Evolutionary conservation across 805 yeast genomes (phyloP).

Genomic region (Metschnikowia shivogae): DNA sequence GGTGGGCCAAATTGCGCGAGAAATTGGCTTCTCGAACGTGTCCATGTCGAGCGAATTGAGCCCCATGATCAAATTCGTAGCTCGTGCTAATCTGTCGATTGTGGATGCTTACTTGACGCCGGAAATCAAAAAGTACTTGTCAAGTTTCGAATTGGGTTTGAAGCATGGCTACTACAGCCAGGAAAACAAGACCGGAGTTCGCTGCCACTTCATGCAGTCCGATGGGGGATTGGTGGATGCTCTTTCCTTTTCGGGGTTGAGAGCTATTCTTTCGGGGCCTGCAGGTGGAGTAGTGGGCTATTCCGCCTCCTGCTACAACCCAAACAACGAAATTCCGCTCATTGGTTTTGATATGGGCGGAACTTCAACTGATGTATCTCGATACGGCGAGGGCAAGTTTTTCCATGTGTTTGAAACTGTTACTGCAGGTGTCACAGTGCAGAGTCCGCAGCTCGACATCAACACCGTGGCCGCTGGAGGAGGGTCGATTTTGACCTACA

Average conservation of each 20-base stretch:
- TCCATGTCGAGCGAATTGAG: conserved; percentile 39
- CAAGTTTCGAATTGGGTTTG: conserved; percentile 38
- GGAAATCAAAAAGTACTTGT: conserved; percentile 31
- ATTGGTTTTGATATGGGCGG: conserved; percentile 45
- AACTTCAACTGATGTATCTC: conserved; percentile 43
- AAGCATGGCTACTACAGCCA: conserved; percentile 30
- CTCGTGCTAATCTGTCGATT: conserved; percentile 39
- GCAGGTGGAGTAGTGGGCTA: conserved; percentile 98
- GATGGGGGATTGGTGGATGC: conserved; percentile 94
- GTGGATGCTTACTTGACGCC: conserved; percentile 45
- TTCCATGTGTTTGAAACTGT: conserved; percentile 44
- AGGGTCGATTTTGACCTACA: conserved; percentile 30
- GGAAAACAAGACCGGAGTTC: conserved; percentile 39
- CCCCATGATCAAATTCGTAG: conserved; percentile 44
- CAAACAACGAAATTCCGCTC: conserved; percentile 49
- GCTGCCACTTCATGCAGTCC: conserved; percentile 87
- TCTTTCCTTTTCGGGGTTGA: conserved; percentile 75
- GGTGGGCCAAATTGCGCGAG: conserved; percentile 32
- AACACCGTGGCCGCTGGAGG: conserved; percentile 49
- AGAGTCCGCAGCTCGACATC: conserved; percentile 42
- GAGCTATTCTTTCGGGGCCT: conserved; percentile 90
- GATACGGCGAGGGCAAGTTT: conserved; percentile 35
- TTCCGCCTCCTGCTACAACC: conserved; percentile 67
- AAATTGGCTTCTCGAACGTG: conserved; percentile 34
- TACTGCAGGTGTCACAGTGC: conserved; percentile 41